Evolutionary conservation across 2,329 filamentous ascomycete species (phyloP).

Genomic region (Fusarium falciforme): DNA sequence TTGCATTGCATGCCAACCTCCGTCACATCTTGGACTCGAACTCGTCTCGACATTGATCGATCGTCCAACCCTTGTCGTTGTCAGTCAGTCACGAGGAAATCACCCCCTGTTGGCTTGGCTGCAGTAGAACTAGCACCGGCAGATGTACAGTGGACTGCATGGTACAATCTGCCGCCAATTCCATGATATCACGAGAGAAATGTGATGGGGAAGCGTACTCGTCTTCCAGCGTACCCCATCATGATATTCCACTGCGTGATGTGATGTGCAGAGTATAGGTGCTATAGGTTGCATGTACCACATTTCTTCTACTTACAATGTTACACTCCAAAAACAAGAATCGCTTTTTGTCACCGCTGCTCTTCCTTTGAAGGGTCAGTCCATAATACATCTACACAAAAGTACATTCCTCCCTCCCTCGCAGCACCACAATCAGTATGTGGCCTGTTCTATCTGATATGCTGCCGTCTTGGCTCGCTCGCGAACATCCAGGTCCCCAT

Average conservation of each 20-base stretch:
- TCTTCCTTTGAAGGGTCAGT: not conserved
- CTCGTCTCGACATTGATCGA: not conserved
- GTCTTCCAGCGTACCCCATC: not conserved
- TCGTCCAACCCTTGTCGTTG: slow-evolving; percentile 14
- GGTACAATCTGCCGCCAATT: slow-evolving; percentile 24
- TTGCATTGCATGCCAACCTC: slow-evolving; percentile 24
- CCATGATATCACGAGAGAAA: slow-evolving; percentile 26
- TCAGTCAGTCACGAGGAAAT: slow-evolving; percentile 19
- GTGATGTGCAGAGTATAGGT: not conserved
- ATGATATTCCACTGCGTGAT: slow-evolving; percentile 8
- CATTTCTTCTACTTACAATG: slow-evolving; percentile 3
- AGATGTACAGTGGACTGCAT: slow-evolving; percentile 9
- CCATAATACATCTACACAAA: not conserved
- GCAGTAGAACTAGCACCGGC: slow-evolving; percentile 21
- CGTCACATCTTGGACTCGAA: slow-evolving; percentile 15
- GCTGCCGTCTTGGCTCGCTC: slow-evolving; percentile 86
- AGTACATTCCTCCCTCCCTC: not conserved
- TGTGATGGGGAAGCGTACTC: not conserved
- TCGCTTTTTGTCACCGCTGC: slow-evolving; percentile 4
- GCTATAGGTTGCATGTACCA: slow-evolving; percentile 10
- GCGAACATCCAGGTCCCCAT: slow-evolving; percentile 82
- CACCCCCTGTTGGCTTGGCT: slow-evolving; percentile 1
- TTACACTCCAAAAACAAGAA: slow-evolving; percentile 7
- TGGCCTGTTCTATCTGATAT: slow-evolving; percentile 72
- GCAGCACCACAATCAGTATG: slow-evolving; percentile 28